These are phyloP conservation scores for Naganishia onofrii DNA, from an alignment of 768 basidiomycete genomes.

Conservation along the genomic window DNA sequence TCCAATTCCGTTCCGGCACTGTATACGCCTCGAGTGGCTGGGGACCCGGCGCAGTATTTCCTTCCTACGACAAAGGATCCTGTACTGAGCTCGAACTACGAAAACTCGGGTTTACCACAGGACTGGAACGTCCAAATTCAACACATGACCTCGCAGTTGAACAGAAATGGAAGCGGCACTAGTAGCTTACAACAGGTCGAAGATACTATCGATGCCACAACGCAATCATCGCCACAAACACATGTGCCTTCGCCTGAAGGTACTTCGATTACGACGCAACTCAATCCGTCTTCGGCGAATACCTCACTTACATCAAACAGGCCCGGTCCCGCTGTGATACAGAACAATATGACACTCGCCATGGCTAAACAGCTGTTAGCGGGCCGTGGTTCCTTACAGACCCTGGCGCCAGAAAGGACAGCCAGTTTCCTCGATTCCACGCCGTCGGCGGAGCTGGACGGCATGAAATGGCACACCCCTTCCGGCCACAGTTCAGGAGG, in stretches of 20 bases:
- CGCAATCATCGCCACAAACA: slow-evolving; percentile 4
- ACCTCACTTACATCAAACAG: background rate
- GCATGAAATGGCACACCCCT: slow-evolving; percentile 23
- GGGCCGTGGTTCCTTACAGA: slow-evolving; percentile 35
- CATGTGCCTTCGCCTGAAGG: background rate
- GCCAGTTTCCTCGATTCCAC: slow-evolving; percentile 39
- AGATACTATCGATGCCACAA: background rate
- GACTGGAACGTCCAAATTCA: slow-evolving; percentile 7
- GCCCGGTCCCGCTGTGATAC: slow-evolving; percentile 9
- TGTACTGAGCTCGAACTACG: background rate
- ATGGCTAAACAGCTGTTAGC: slow-evolving; percentile 9
- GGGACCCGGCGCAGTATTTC: background rate
- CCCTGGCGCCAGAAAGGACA: slow-evolving; percentile 47
- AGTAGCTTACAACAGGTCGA: slow-evolving; percentile 20
- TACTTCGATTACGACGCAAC: background rate
- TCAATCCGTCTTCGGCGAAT: background rate
- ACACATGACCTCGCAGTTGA: slow-evolving; percentile 12
- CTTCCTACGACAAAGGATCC: background rate
- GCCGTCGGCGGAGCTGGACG: slow-evolving; percentile 12
- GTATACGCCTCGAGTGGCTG: background rate
- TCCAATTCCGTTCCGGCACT: slow-evolving; percentile 23
- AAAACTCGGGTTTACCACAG: background rate
- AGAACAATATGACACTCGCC: background rate
- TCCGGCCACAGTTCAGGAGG: background rate
- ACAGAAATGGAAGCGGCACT: slow-evolving; percentile 20